Evolutionary conservation across 2,329 filamentous ascomycete genomes (phyloP), one percentile per base, ranked within the genome.

Genomic region (Coniosporium tulheliwenetii): DNA sequence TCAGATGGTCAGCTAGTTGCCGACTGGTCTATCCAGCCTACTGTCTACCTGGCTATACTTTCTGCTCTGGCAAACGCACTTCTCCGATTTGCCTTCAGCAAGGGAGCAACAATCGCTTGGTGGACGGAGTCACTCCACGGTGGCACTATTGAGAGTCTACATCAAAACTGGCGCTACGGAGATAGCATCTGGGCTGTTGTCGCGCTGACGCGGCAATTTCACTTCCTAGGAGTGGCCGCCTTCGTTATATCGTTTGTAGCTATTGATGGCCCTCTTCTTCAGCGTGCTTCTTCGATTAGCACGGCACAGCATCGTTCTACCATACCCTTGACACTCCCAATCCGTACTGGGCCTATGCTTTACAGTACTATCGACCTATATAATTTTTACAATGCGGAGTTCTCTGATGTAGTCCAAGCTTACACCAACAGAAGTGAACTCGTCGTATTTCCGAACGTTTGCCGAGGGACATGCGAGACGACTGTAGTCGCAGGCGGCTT

Each of bases 131-230:
- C 40, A 9, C 33, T 38, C 8, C 14, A 36, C 12, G 39, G 35
- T 30, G 15, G 36, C 19, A n/a, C 36, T 10, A 5, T 37, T n/a
- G 13, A 37, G 36, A 19, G 15, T 19, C 15, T 37, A 15, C 36
- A 37, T 37, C 36, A 10, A 12, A 37, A 12, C 36, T 37, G 50
- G 45, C 59, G 60, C 1, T 63, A 62, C 40, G 58, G 58, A 2
- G 37, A 49, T 30, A 56, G 61, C 30, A 45, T 61, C 4, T 51
- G 52, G 31, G 38, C 43, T n/a, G 15, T 19, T n/a, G 5, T 37
- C 10, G 4, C 19, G 15, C 36, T 10, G 15, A 19, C 36, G 10
- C 36, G 36, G 15, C 36, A 37, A 3, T 37, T 37, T 26, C 13
- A 29, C 15, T 37, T 14, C 10, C 36, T 37, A 19, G 3, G 36